Evolutionary conservation across 1,139 yeast genomes (phyloP).

Genomic region (Pichia kudriavzevii): DNA sequence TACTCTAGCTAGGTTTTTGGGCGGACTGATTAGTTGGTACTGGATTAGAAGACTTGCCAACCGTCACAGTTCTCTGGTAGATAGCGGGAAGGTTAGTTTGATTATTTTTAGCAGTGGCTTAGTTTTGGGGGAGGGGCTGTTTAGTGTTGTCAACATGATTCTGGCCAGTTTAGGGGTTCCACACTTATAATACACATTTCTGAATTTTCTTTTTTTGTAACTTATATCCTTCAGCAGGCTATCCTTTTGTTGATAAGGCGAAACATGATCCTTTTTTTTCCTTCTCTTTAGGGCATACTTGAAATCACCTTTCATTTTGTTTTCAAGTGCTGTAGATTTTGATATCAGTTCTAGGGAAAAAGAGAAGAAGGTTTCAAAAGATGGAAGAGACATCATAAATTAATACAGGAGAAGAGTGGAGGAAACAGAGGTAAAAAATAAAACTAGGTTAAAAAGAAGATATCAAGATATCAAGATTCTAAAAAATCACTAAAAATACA

Average conservation of each 20-base stretch:
- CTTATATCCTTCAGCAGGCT: no score
- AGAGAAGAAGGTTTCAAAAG: not conserved
- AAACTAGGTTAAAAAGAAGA: not conserved
- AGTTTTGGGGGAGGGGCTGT: slow-evolving; percentile 87
- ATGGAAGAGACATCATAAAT: no score
- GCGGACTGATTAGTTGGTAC: slow-evolving; percentile 66
- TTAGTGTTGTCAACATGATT: slow-evolving; percentile 75
- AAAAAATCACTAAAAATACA: not conserved
- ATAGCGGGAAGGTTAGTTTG: slow-evolving; percentile 48
- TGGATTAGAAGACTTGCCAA: slow-evolving; percentile 43
- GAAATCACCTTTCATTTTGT: no score
- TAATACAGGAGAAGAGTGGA: not conserved
- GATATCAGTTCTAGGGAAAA: no score
- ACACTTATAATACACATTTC: slow-evolving; percentile 27
- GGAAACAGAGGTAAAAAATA: no score
- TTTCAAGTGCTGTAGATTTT: no score
- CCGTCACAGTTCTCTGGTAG: not conserved
- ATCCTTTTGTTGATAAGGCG: no score
- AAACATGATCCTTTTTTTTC: not conserved
- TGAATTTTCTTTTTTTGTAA: no score
- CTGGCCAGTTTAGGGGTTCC: slow-evolving; percentile 56
- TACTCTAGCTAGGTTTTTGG: slow-evolving; percentile 85
- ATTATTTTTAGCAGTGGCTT: slow-evolving; percentile 88
- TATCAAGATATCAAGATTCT: not conserved
- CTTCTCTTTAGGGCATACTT: no score